Base-by-base conservation (phyloP, 75 land plant species). In the Ceratopteris richardii region DNA sequence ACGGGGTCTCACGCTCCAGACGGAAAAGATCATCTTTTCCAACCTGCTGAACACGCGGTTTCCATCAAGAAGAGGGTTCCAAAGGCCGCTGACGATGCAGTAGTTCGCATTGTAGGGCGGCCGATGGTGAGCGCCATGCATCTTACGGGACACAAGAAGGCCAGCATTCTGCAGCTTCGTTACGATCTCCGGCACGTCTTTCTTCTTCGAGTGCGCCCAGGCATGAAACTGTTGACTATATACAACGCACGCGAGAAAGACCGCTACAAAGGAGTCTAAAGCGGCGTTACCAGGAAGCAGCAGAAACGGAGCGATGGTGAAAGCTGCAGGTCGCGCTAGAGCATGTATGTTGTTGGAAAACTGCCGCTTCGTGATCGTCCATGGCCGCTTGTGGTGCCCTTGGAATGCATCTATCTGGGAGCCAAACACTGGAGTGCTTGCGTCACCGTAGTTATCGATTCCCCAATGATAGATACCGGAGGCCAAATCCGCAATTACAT, bases 151-250 rank as follows among this genome's bases (percentile, higher is more conserved):
- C 28, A 92, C 75, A 24, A 92, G 74, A 14, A 92, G 53, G 0
- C 95, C 84, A 4, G 42, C 39, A 24, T 88, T 87, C 56, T 92
- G 97, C 67, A 92, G 53, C 19, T 68, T 72, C 60, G 76, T 69
- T 56, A 92, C 82, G 20, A 60, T 17, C 14, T 58, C 46, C 12
- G 89, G 97, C 20, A 92, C 66, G 55, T 71, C 65, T 50, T 80
- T 73, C 61, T 72, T 82, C 37, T 71, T 82, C 50, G 58, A 53
- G 65, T 92, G 97, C 17, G 97, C 70, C 90, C 95, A 82, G 20
- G 90, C 75, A 46, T 92, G 97, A 57, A 92, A 78, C 61, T 92
- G 97, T 63, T 92, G 97, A 79, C 97, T 88, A 51, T 88, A 82
- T 60, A 92, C 87, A 20, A 92, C 73, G 55, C 86, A 80, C 2